phyloP scores from a whole-genome alignment of 768 basidiomycete genomes.

The Termitomyces sp. region DNA sequence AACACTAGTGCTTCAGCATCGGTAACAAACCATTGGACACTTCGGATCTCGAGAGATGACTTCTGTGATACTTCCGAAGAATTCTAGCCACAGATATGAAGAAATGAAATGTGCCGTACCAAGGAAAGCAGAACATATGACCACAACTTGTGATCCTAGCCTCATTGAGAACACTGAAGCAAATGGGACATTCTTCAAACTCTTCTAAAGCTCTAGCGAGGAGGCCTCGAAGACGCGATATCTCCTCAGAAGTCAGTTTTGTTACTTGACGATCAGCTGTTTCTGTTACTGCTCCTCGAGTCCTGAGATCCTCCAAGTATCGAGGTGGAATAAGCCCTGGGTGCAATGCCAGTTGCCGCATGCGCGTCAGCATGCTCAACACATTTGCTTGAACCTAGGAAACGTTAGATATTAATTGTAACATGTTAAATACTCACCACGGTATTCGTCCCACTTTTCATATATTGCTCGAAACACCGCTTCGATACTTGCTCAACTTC shows the following conservation, averaged over 20 bases:
- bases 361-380: slow-evolving; percentile 77
- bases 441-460: slow-evolving; percentile 38
- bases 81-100: not conserved
- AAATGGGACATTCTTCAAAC: slow-evolving; percentile 78
- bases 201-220: slow-evolving; percentile 72
- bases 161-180: slow-evolving; percentile 53
- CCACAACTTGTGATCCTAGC: slow-evolving; percentile 70
- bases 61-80: slow-evolving; percentile 52
- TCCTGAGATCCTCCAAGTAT: slow-evolving; percentile 61
- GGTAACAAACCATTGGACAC: slow-evolving; percentile 66
- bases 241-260: slow-evolving; percentile 48
- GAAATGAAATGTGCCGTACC: slow-evolving; percentile 33
- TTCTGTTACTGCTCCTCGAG: slow-evolving; percentile 29
- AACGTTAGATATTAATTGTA: not conserved
- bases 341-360: slow-evolving; percentile 79
- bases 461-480: slow-evolving; percentile 51
- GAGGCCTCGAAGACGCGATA: slow-evolving; percentile 45
- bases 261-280: slow-evolving; percentile 19
- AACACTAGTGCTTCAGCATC: not conserved
- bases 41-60: slow-evolving; percentile 65
- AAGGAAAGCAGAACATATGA: slow-evolving; percentile 67
- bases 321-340: slow-evolving; percentile 66
- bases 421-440: slow-evolving; percentile 27
- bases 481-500: slow-evolving; percentile 59
- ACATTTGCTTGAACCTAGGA: slow-evolving; percentile 61